A percentile compares a stretch with the other conserved stretches of the same genome.
Evolutionary conservation across 2,329 filamentous ascomycete genomes (phyloP).

Genomic region (Diaporthe aspalathi): DNA sequence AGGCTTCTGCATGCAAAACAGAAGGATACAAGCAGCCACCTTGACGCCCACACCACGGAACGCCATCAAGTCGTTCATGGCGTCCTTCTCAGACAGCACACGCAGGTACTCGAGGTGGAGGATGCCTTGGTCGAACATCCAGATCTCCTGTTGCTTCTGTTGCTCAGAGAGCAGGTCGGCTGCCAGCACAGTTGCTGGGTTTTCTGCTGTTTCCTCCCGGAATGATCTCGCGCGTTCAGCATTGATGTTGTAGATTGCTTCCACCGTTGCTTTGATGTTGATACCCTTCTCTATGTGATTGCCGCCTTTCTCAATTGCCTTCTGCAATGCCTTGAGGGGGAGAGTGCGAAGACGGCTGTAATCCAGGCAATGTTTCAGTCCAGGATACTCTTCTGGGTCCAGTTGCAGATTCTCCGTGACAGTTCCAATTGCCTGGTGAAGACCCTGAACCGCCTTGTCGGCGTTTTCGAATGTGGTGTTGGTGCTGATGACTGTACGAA

Average conservation of each 20-base stretch:
- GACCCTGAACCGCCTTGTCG: slow-evolving; percentile 71
- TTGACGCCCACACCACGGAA: slow-evolving; percentile 68
- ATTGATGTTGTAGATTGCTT: slow-evolving; percentile 78
- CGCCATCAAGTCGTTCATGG: slow-evolving; percentile 61
- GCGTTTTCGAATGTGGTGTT: slow-evolving; percentile 64
- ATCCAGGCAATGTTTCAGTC: slow-evolving; percentile 56
- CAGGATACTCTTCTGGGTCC: slow-evolving; percentile 11
- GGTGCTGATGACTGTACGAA: slow-evolving; percentile 65
- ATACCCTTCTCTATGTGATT: slow-evolving; percentile 77
- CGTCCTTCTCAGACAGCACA: slow-evolving; percentile 56
- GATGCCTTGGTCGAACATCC: slow-evolving; percentile 66
- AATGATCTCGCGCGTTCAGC: slow-evolving; percentile 57
- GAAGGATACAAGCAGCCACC: slow-evolving; percentile 66
- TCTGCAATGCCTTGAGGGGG: slow-evolving; percentile 68
- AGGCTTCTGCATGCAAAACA: slow-evolving; percentile 65
- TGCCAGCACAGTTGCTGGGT: slow-evolving; percentile 57
- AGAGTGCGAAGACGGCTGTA: slow-evolving; percentile 77
- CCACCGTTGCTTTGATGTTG: slow-evolving; percentile 78
- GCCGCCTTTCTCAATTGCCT: slow-evolving; percentile 78
- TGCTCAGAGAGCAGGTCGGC: slow-evolving; percentile 53
- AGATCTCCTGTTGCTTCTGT: slow-evolving; percentile 68
- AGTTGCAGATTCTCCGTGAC: slow-evolving; percentile 30
- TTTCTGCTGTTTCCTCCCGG: slow-evolving; percentile 53
- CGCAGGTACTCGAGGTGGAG: slow-evolving; percentile 67
- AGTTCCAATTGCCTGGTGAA: slow-evolving; percentile 49